Percentiles rank a stretch among this genome's conserved stretches.
Conservation (phyloP, 305 asterid species). For the Lippia alba region DNA sequence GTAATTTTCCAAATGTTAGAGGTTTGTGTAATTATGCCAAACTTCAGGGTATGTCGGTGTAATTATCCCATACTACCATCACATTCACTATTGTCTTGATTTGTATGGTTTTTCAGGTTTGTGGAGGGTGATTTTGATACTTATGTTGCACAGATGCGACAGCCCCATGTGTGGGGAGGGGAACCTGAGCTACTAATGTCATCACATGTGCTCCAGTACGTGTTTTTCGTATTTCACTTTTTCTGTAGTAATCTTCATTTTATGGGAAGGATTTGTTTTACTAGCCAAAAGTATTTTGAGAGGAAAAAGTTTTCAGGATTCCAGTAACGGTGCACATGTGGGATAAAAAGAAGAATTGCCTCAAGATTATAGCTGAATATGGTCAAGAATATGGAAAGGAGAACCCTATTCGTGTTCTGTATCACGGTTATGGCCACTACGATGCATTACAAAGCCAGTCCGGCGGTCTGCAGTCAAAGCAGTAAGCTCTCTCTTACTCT, state of each 20-base stretch:
- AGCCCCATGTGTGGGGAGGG: constrained; percentile 81
- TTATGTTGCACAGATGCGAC: constrained; percentile 62
- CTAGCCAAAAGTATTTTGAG: constrained; percentile 3
- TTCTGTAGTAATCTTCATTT: not conserved
- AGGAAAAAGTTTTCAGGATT: constrained; percentile 48
- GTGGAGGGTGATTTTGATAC: constrained; percentile 77
- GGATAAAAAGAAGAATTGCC: constrained; percentile 60
- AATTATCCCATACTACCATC: not conserved
- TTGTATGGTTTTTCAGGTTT: constrained; percentile 46
- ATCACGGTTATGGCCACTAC: constrained; percentile 77
- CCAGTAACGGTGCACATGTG: constrained; percentile 70
- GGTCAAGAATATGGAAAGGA: constrained; percentile 71
- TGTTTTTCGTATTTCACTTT: constrained; percentile 12
- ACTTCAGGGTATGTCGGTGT: not conserved
- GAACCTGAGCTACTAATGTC: constrained; percentile 81
- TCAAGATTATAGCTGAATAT: constrained; percentile 66
- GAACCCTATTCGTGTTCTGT: constrained; percentile 62
- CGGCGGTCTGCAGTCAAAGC: constrained; percentile 42
- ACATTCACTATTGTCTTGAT: constrained; percentile 1
- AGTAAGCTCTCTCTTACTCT: constrained; percentile 35
- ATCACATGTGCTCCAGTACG: constrained; percentile 69
- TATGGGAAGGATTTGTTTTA: not conserved
- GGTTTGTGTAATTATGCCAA: not conserved
- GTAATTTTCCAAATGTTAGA: not conserved
- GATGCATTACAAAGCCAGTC: constrained; percentile 53